Base-by-base conservation (phyloP, 2,329 filamentous ascomycete genomes). In the Neurospora sp. region DNA sequence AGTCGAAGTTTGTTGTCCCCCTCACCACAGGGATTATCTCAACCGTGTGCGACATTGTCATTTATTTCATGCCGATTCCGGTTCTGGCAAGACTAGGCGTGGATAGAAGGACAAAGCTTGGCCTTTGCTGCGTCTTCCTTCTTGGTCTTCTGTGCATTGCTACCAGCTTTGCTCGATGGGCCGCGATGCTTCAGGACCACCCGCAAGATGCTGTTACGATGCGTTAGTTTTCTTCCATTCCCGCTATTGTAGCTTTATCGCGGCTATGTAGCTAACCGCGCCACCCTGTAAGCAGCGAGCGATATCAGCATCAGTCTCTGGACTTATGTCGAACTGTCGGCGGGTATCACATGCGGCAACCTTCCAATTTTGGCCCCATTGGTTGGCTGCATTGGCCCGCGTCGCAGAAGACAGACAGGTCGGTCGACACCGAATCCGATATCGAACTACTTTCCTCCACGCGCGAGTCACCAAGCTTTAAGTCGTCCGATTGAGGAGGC, bases 321-420 rank as follows among this genome's bases (percentile, higher is more conserved):
- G 72, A 73, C 72, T 4, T 73, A 71, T 19, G 62, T 72, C 36
- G 72, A 73, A 17, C 68, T 73, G 12, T 72, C 72, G 4, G 69
- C 70, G 19, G 72, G 69, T 17, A 72, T 73, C 37, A 72, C 72
- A 6, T 73, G 72, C 66, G 72, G 69, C 11, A 73, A 72, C 28
- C 69, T 73, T 4, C 72, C 72, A 3, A 70, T 73, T 28, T 67
- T 73, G 15, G 69, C 71, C 0, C 70, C 72, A 1, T 36, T 73
- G 6, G 1, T 71, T 6, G 71, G 69, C 4, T 72, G 71, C 40
- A 23, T 70, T 3, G 69, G 71, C 12, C 66, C 71, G 1, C 33
- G 66, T 1, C 65, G 71, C 3, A 8, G 23, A 33, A 28, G 12
- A 33, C 17, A 10, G 6, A 66, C 36, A 19, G 36, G 23, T 33